phyloP scores from a whole-genome alignment of 768 basidiomycete species.

The Boletus barrowsii region DNA sequence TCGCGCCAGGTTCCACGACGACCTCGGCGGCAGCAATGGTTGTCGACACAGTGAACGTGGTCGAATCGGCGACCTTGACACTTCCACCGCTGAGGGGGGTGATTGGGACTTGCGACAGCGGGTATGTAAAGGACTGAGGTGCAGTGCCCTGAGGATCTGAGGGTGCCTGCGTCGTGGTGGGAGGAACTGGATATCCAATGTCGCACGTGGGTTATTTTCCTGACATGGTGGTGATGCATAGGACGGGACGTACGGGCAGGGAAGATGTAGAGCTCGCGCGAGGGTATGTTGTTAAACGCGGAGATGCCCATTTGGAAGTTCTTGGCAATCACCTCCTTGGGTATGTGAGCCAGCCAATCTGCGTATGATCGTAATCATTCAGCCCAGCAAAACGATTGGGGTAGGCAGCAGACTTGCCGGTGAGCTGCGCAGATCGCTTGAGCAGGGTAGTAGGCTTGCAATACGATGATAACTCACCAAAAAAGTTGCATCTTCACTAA shows the following conservation, averaged over 20 bases:
- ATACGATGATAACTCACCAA: conserved; percentile 17
- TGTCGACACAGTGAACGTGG: conserved; percentile 46
- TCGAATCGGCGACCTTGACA: conserved; percentile 55
- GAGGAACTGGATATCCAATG: conserved; percentile 28
- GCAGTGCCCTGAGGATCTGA: conserved; percentile 39
- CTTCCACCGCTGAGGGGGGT: conserved; percentile 49
- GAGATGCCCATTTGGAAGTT: conserved; percentile 49
- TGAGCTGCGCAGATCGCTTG: conserved; percentile 3
- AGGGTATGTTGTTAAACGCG: conserved; percentile 51
- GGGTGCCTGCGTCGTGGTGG: conserved; percentile 29
- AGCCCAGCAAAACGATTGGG: not conserved
- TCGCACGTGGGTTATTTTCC: no score
- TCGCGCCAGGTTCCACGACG: conserved; percentile 51
- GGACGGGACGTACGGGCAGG: conserved; percentile 27
- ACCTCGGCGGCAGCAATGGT: conserved; percentile 57
- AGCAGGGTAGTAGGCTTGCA: not conserved
- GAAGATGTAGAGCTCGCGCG: conserved; percentile 52
- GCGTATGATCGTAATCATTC: not conserved
- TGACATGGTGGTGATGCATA: not conserved
- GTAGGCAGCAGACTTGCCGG: conserved; percentile 23
- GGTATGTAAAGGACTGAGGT: conserved; percentile 47
- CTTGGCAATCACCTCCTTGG: conserved; percentile 53
- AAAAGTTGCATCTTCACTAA: conserved; percentile 54
- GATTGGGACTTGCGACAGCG: conserved; percentile 44
- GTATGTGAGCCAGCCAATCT: conserved; percentile 63